Conservation (phyloP, 352 stramenopile genomes). For the Pythium phragmitis region DNA sequence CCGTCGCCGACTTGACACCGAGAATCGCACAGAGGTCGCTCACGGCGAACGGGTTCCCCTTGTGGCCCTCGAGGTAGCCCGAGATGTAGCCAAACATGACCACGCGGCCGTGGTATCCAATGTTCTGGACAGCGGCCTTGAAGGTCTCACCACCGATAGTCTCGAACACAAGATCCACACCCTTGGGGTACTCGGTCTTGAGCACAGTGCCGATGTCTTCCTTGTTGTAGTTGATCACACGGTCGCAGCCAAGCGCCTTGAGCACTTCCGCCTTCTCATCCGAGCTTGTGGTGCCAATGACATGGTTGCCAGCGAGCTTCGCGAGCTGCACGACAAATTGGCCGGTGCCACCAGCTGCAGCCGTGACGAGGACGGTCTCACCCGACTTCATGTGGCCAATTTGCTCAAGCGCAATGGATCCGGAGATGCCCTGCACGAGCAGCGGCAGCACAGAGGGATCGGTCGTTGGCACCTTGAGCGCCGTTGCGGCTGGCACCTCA, state of each 20-base stretch:
- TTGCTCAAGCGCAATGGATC: constrained; percentile 47
- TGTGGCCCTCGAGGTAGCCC: constrained; percentile 38
- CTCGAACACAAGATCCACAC: constrained; percentile 68
- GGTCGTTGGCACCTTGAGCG: constrained; percentile 14
- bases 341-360: constrained; percentile 21
- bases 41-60: constrained; percentile 15
- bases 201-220: constrained; percentile 53
- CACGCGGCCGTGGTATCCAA: constrained; percentile 53
- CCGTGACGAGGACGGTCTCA: constrained; percentile 67
- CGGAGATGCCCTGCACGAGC: constrained; percentile 41
- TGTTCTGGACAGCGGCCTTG: constrained; percentile 50
- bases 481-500: constrained; percentile 10
- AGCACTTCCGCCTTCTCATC: constrained; percentile 84
- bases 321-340: constrained; percentile 79
- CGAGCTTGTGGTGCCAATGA: constrained; percentile 83
- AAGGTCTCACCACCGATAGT: constrained; percentile 58
- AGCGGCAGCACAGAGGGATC: constrained; percentile 30
- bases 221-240: constrained; percentile 33
- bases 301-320: constrained; percentile 76
- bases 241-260: constrained; percentile 53
- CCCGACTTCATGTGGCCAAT: constrained; percentile 53
- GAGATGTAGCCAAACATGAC: constrained; percentile 61
- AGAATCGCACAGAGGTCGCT: constrained; percentile 23
- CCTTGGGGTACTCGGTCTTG: constrained; percentile 69
- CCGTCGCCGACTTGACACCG: constrained; percentile 28